Evolutionary conservation across 345 rosid genomes (phyloP).

Genomic region (Heritiera fomes): DNA sequence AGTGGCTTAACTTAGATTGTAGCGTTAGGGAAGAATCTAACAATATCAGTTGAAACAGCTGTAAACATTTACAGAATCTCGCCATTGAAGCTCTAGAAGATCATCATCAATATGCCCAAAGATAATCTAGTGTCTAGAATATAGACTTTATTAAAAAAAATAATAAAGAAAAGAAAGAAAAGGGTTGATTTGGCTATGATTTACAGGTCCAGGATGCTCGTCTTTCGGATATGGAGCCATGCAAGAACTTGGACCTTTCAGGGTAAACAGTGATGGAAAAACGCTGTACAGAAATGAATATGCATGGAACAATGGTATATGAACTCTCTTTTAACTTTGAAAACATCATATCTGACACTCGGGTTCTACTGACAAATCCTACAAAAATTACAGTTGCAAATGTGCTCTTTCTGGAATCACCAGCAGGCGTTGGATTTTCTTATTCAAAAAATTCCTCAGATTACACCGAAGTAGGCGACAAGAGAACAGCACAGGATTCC

Average conservation of each 20-base stretch:
- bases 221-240: slow-evolving; percentile 56
- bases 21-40: not conserved
- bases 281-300: slow-evolving; percentile 40
- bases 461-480: slow-evolving; percentile 37
- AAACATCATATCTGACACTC: not conserved
- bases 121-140: not conserved
- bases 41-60: not conserved
- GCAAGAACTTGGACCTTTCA: slow-evolving; percentile 57
- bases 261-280: slow-evolving; percentile 42
- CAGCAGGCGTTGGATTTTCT: slow-evolving; percentile 28
- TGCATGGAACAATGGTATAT: slow-evolving; percentile 29
- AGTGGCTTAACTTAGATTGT: not conserved
- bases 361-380: not conserved
- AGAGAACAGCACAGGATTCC: slow-evolving; percentile 45
- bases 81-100: not conserved
- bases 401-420: slow-evolving; percentile 11
- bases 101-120: not conserved
- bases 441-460: slow-evolving; percentile 52
- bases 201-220: slow-evolving; percentile 58
- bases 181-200: not conserved
- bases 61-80: too few species aligned
- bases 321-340: not conserved
- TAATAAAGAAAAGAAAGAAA: not conserved
- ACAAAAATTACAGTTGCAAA: not conserved
- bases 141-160: not conserved